A percentile compares a stretch with the other conserved stretches of the same genome.
phyloP scores from a whole-genome alignment of 139 green algal species.

The Chlorella vulgaris region DNA sequence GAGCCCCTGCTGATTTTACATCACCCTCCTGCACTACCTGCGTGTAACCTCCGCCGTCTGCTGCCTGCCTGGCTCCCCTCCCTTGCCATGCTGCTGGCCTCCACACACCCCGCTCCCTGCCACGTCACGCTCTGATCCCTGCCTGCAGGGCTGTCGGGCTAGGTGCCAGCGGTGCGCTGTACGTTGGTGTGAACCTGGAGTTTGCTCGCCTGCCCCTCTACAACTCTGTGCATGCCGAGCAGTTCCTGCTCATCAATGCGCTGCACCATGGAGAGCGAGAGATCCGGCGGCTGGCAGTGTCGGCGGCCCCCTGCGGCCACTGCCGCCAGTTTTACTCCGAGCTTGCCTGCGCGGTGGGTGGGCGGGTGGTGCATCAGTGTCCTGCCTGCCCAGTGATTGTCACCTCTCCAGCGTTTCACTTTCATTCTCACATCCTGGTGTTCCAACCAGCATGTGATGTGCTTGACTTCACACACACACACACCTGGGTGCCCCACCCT shows the following conservation, averaged over 20 bases:
- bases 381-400: neutral
- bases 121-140: neutral
- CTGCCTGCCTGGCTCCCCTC: too few species aligned
- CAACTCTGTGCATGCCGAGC: slow-evolving; percentile 87
- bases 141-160: slow-evolving; percentile 75
- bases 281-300: slow-evolving; percentile 70
- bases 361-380: neutral
- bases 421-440: too few species aligned
- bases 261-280: slow-evolving; percentile 61
- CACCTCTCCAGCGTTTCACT: too few species aligned
- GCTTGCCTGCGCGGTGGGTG: slow-evolving; percentile 71
- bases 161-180: slow-evolving; percentile 73
- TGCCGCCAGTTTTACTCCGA: slow-evolving; percentile 87
- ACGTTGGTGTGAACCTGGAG: slow-evolving; percentile 90
- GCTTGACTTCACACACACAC: too few species aligned
- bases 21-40: too few species aligned
- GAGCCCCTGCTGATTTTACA: neutral
- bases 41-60: too few species aligned
- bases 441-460: too few species aligned
- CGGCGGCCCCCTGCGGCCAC: slow-evolving; percentile 84
- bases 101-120: too few species aligned
- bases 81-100: too few species aligned
- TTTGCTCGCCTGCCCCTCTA: slow-evolving; percentile 76
- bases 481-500: neutral
- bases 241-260: slow-evolving; percentile 84